Evolutionary conservation across 371 early-diverging fungal genomes (phyloP), one percentile per base, ranked within the genome.

Genomic region (Actinomucor elegans): DNA sequence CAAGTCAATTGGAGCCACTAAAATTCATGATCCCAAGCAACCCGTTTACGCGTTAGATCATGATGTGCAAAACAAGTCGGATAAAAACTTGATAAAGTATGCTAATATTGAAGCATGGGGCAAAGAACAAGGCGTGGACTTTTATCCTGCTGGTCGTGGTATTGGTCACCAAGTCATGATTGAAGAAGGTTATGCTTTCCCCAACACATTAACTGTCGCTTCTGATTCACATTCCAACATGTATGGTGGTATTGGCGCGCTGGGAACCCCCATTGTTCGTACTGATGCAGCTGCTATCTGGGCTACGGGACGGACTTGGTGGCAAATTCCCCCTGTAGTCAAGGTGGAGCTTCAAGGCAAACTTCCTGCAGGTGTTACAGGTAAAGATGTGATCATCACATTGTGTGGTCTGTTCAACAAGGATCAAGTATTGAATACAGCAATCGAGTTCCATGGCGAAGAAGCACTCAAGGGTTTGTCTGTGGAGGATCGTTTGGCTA

Each of bases 151-250:
- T 34, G 98, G 96, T 14, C 86, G 94, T 28, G 98, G 98, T 43
- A 97, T 97, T 56, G 98, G 96, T 27, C 98, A 97, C 57, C 98
- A 97, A 72, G 88, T 95, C 57, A 87, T 96, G 83, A 86, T 96
- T 43, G 98, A 97, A 66, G 94, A 96, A 66, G 96, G 96, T 14
- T 95, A 96, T 58, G 94, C 95, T 2, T 91, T 93, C 69, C 98
- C 98, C 4, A 73, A 84, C 50, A 88, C 94, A 8, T 70, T 97
- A 70, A 92, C 94, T 3, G 96, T 97, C 2, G 98, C 96, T 2
- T 94, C 95, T 2, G 98, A 97, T 67, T 97, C 98, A 4, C 98
- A 97, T 64, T 94, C 98, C 14, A 97, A 97, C 74, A 96, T 96
- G 93, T 97, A 97, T 70, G 98, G 98, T 42, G 98, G 96, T 56